These are phyloP conservation scores for Hypoxylon fuscum DNA, from an alignment of 495 filamentous ascomycete species.

Conservation along the genomic window DNA sequence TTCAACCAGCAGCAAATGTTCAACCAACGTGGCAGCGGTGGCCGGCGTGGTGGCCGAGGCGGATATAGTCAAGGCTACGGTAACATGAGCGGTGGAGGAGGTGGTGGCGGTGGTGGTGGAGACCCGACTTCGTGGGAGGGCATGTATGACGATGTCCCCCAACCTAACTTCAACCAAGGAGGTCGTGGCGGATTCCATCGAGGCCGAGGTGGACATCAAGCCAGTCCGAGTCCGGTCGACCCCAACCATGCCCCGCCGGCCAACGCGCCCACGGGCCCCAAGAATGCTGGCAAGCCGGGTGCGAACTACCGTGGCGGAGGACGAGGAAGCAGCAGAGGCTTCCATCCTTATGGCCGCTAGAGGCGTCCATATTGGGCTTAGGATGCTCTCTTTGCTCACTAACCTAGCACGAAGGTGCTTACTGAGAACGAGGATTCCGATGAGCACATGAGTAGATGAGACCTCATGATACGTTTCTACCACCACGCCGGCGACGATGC, in stretches of 20 bases:
- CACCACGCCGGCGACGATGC: constrained; percentile 5
- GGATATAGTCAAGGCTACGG: constrained; percentile 40
- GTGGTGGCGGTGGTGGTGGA: constrained; percentile 1
- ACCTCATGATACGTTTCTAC: constrained; percentile 4
- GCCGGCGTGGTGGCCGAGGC: constrained; percentile 47
- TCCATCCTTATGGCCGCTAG: constrained; percentile 75
- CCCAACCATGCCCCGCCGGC: constrained; percentile 76
- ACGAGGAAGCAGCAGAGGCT: constrained; percentile 76
- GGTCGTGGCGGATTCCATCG: constrained; percentile 60
- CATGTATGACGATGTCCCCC: constrained; percentile 99
- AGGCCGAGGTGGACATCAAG: constrained; percentile 36
- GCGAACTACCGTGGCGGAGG: constrained; percentile 96
- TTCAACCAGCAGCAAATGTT: constrained; percentile 91
- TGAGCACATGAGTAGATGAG: constrained; percentile 29
- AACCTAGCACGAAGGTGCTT: constrained; percentile 1
- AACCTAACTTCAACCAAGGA: constrained; percentile 74
- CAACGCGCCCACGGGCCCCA: constrained; percentile 94
- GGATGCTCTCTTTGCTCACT: not conserved
- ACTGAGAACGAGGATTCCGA: constrained; percentile 18
- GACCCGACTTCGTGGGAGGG: constrained; percentile 91
- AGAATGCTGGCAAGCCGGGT: constrained; percentile 92
- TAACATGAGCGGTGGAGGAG: constrained; percentile 24
- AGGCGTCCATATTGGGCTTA: not conserved
- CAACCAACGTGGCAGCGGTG: constrained; percentile 67
- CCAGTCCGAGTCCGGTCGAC: constrained; percentile 51